These are phyloP conservation scores for Pichia thaimueangensis DNA, from an alignment of 805 yeast genomes.

Conservation along the genomic window DNA sequence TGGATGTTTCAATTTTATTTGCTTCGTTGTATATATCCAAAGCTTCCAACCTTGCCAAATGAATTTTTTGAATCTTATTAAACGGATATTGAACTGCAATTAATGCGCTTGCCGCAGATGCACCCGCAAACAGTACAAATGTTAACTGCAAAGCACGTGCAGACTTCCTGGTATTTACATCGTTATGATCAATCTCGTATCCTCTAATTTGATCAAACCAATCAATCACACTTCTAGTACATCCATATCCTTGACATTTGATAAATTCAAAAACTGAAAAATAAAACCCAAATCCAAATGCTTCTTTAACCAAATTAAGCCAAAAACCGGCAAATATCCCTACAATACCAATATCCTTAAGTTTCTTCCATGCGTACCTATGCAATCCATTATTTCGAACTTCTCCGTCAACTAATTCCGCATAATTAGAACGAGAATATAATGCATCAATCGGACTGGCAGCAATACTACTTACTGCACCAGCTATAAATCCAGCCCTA, in stretches of 20 bases:
- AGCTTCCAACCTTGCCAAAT: slow-evolving; percentile 72
- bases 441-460: slow-evolving; percentile 95
- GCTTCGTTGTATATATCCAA: slow-evolving; percentile 54
- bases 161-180: slow-evolving; percentile 20
- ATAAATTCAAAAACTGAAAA: slow-evolving; percentile 75
- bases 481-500: slow-evolving; percentile 80
- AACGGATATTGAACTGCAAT: slow-evolving; percentile 81
- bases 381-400: slow-evolving; percentile 53
- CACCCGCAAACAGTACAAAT: slow-evolving; percentile 77
- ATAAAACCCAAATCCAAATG: slow-evolving; percentile 76
- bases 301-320: slow-evolving; percentile 72
- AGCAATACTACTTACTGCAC: slow-evolving; percentile 78
- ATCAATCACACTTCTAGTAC: slow-evolving; percentile 40
- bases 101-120: slow-evolving; percentile 72
- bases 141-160: slow-evolving; percentile 52
- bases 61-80: slow-evolving; percentile 70
- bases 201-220: slow-evolving; percentile 18
- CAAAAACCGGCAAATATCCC: slow-evolving; percentile 90
- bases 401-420: slow-evolving; percentile 59
- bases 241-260: slow-evolving; percentile 58
- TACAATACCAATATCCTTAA: slow-evolving; percentile 65
- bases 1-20: slow-evolving; percentile 20
- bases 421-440: slow-evolving; percentile 70
- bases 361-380: slow-evolving; percentile 64
- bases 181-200: slow-evolving; percentile 16